These are phyloP conservation scores for Lachancea sp. DNA, from an alignment of 805 yeast species.

Conservation along the genomic window DNA sequence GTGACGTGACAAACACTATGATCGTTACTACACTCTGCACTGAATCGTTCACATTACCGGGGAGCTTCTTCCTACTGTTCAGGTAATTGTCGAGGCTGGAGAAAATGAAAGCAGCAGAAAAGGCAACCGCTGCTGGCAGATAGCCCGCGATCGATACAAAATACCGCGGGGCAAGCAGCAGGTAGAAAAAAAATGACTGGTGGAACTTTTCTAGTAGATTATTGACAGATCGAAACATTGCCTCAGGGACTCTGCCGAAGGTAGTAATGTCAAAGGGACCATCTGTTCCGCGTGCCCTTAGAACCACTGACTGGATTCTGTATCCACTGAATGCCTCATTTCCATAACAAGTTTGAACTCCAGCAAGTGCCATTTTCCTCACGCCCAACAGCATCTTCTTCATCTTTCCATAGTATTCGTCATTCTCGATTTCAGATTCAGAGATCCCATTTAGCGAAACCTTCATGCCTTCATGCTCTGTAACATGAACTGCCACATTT, in stretches of 20 bases:
- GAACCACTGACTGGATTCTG: conserved; percentile 86
- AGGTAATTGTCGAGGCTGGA: conserved; percentile 56
- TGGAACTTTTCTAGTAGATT: conserved; percentile 92
- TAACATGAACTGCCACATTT: conserved; percentile 69
- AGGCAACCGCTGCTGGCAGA: conserved; percentile 73
- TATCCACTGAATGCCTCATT: conserved; percentile 93
- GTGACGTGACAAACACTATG: conserved; percentile 26
- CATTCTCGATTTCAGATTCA: conserved; percentile 38
- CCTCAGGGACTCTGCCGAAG: conserved; percentile 85
- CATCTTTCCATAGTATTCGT: conserved; percentile 48
- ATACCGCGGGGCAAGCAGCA: conserved; percentile 64
- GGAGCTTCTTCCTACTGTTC: conserved; percentile 26
- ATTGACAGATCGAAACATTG: conserved; percentile 80
- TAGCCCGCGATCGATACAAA: conserved; percentile 94
- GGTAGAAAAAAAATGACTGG: conserved; percentile 91
- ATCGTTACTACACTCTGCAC: conserved; percentile 19
- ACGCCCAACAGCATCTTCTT: conserved; percentile 59
- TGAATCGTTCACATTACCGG: conserved; percentile 13
- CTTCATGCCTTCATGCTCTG: conserved; percentile 69
- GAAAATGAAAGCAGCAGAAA: conserved; percentile 62
- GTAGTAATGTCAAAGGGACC: conserved; percentile 79
- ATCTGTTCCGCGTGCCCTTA: conserved; percentile 56
- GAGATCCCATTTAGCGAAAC: conserved; percentile 60
- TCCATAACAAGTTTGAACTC: conserved; percentile 56
- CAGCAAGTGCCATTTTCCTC: conserved; percentile 62